Conservation (phyloP, 2,329 filamentous ascomycete genomes). For the Ophiocordyceps camponoti-floridani region DNA sequence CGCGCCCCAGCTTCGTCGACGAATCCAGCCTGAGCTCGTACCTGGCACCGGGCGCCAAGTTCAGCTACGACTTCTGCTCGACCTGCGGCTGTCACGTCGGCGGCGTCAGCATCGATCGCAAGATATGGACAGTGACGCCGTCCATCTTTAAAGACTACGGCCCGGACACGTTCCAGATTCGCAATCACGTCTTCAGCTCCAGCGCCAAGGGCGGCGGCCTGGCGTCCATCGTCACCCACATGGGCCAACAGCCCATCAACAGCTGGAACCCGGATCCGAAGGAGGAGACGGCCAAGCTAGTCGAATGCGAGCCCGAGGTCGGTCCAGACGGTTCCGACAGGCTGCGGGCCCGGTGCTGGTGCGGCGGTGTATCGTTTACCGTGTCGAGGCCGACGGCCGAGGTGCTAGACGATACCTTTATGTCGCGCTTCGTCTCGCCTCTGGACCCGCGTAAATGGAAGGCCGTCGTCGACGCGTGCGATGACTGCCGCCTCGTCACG, state of each 20-base stretch:
- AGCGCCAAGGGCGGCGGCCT: constrained; percentile 19
- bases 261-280: constrained; percentile 18
- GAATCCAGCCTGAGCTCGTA: constrained; percentile 23
- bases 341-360: constrained; percentile 25
- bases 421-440: constrained; percentile 17
- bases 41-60: constrained; percentile 9
- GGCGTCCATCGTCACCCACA: constrained; percentile 14
- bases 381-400: constrained; percentile 19
- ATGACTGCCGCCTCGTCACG: constrained; percentile 24
- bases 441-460: constrained; percentile 22
- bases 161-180: constrained; percentile 15
- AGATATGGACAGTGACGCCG: constrained; percentile 19
- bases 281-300: constrained; percentile 8
- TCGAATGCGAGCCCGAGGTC: constrained; percentile 12
- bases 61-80: constrained; percentile 24
- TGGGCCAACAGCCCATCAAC: constrained; percentile 12
- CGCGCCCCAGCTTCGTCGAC: constrained; percentile 19
- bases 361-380: constrained; percentile 27
- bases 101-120: constrained; percentile 12
- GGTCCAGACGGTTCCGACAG: constrained; percentile 18
- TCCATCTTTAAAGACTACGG: constrained; percentile 21
- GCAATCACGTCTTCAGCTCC: constrained; percentile 17
- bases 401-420: constrained; percentile 11
- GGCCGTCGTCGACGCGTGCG: constrained; percentile 21
- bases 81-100: constrained; percentile 28